Evolutionary conservation across 2,329 filamentous ascomycete genomes (phyloP), one percentile per base, ranked within the genome.

Genomic region (Lecanoromycetidae sp.): DNA sequence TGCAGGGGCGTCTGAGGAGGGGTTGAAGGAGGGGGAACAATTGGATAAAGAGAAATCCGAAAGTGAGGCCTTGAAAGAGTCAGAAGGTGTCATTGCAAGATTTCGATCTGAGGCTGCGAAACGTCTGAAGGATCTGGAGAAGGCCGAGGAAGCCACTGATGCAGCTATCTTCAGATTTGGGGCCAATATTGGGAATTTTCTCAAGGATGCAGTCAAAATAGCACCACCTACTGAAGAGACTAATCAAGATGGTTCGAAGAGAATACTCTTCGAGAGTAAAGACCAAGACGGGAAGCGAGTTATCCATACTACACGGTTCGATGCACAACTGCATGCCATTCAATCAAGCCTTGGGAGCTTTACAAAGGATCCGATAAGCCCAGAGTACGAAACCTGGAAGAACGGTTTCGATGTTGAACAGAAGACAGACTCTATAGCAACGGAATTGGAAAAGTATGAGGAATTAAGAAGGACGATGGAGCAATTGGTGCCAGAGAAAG

Each of bases 311-410:
- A 94, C 87, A 43, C 77, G 91, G 52, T 90, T 95, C 61, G 91
- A 98, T 60, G 91, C 91, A 1, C 91, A 96, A 65, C 71, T 98
- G 52, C 90, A 98, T 61, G 87, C 94, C 27, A 88, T 98, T 50
- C 91, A 98, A 64, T 88, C 86, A 4, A 84, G 80, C 17, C 65
- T 80, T 32, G 83, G 91, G 52, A 85, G 80, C 57, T 94, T 96
- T 65, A 76, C 77, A 46, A 83, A 84, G 60, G 87, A 96, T 58
- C 87, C 88, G 0, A 73, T 76, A 6, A 80, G 80, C 40, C 72
- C 76, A 12, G 80, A 93, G 63, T 96, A 82, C 69, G 73, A 78
- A 8, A 63, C 70, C 4, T 96, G 88, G 80, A 74, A 75, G 46
- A 71, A 77, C 53, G 71, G 70, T 0, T 96, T 96, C 60, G 78